Base-by-base conservation (phyloP, 2,329 filamentous ascomycete genomes). In the Aspergillus vadensis region DNA sequence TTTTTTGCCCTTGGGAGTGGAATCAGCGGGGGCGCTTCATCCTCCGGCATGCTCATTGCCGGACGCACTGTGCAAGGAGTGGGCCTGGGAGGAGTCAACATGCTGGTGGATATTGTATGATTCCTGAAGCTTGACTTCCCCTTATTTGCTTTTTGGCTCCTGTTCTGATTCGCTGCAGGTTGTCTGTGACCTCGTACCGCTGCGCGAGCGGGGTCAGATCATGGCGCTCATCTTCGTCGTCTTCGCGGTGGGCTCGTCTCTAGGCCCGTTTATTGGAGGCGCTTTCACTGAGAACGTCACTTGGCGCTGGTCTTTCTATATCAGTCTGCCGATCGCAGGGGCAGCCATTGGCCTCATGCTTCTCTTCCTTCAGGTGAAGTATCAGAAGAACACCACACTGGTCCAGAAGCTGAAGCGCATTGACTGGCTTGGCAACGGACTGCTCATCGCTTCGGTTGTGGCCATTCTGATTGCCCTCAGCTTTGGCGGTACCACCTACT, bases 11-110 rank as follows among this genome's bases (percentile, higher is more conserved):
- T 86, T 0, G 85, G 85, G 0, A 85, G 83, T 60, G 82, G 79
- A 0, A 74, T 88, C 4, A 79, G 75, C 51, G 85, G 83, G 0
- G 79, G 78, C 0, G 81, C 85, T 0, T 75, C 66, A 0, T 78
- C 64, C 8, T 74, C 72, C 1, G 67, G 64, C 0, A 80, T 81
- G 68, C 72, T 89, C 1, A 84, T 89, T 10, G 78, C 76, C 62
- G 84, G 82, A n/a, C 78, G 85, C 1, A 77, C 78, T 0, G 70
- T 88, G 1, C 84, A 88, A 58, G 86, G 86, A 0, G 63, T 82
- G 1, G 82, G 82, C 0, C 77, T 72, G 1, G 81, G 79, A 2
- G 82, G 81, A 0, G 76, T 81, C 62, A 65, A 62, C n/a, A 59
- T 72, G 2, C 65, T 83, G 44, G 76, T 73, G 0, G 77, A 81